Percentiles rank a stretch among this genome's conserved stretches.
phyloP scores from a whole-genome alignment of 495 filamentous ascomycete genomes.

The Tuber aestivum region DNA sequence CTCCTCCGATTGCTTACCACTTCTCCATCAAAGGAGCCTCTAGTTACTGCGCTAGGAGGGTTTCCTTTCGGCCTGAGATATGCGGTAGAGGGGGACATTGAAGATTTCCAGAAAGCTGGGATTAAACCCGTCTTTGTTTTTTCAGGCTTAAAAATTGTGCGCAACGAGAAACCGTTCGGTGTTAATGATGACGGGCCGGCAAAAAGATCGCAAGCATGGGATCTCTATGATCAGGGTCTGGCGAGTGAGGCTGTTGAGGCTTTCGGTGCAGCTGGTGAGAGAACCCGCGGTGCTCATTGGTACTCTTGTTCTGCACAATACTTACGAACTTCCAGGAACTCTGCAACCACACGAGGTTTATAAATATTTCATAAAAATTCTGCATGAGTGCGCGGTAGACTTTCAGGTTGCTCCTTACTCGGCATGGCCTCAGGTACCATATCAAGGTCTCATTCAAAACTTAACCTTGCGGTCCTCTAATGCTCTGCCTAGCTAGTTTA shows the following conservation, averaged over 20 bases:
- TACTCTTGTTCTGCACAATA: not conserved
- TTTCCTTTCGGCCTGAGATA: slow-evolving; percentile 68
- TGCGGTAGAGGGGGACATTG: slow-evolving; percentile 68
- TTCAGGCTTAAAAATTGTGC: slow-evolving; percentile 71
- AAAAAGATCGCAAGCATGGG: slow-evolving; percentile 59
- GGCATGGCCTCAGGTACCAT: slow-evolving; percentile 74
- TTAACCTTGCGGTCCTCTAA: slow-evolving; percentile 6
- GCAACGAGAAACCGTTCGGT: slow-evolving; percentile 50
- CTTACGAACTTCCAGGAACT: slow-evolving; percentile 46
- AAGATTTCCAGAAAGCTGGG: slow-evolving; percentile 56
- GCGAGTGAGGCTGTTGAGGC: slow-evolving; percentile 70
- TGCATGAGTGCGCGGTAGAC: slow-evolving; percentile 61
- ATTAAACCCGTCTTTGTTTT: slow-evolving; percentile 80
- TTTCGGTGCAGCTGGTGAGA: slow-evolving; percentile 75
- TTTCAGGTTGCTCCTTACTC: slow-evolving; percentile 87
- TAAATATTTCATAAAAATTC: slow-evolving; percentile 65
- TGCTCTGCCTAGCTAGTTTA: slow-evolving; percentile 62
- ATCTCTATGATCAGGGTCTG: slow-evolving; percentile 72
- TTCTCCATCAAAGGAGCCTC: slow-evolving; percentile 66
- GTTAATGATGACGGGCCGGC: slow-evolving; percentile 36
- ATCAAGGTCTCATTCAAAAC: not conserved
- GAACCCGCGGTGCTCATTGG: slow-evolving; percentile 5
- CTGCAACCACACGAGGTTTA: slow-evolving; percentile 59
- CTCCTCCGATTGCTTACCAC: slow-evolving; percentile 66
- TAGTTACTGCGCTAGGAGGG: slow-evolving; percentile 84